Evolutionary conservation across 2,329 filamentous ascomycete species (phyloP).

Genomic region (Aureobasidium namibiae): DNA sequence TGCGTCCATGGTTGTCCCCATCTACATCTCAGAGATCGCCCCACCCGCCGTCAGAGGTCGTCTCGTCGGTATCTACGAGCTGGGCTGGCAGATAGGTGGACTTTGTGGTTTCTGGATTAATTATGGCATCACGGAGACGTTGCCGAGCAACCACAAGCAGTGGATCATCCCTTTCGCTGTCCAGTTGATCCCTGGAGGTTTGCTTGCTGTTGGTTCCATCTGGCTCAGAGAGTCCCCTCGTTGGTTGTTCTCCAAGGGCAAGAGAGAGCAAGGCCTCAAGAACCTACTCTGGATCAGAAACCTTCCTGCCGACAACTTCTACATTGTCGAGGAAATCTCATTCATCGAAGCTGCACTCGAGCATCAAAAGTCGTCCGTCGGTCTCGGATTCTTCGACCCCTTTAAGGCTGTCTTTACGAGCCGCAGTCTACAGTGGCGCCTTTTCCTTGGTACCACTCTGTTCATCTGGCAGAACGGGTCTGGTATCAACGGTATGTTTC

Average conservation of each 20-base stretch:
- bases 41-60: conserved; percentile 52
- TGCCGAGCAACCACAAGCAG: conserved; percentile 35
- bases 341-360: conserved; percentile 64
- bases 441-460: conserved; percentile 18
- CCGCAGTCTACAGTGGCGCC: conserved; percentile 15
- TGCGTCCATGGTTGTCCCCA: conserved; percentile 48
- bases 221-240: conserved; percentile 38
- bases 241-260: conserved; percentile 37
- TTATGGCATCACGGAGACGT: conserved; percentile 37
- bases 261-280: conserved; percentile 32
- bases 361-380: conserved; percentile 22
- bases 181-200: conserved; percentile 58
- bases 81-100: conserved; percentile 48
- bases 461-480: conserved; percentile 17
- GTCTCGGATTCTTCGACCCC: conserved; percentile 15
- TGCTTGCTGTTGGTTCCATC: conserved; percentile 41
- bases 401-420: conserved; percentile 14
- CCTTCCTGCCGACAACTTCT: conserved; percentile 49
- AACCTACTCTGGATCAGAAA: conserved; percentile 56
- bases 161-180: conserved; percentile 50
- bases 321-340: conserved; percentile 65
- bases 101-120: conserved; percentile 46
- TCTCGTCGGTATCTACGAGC: conserved; percentile 49
- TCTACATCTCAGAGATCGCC: conserved; percentile 52
- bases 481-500: conserved; percentile 12